A percentile compares a stretch with the other conserved stretches of the same genome.
Conservation (phyloP, 495 filamentous ascomycete species). For the Astrothelium subdiscretum region DNA sequence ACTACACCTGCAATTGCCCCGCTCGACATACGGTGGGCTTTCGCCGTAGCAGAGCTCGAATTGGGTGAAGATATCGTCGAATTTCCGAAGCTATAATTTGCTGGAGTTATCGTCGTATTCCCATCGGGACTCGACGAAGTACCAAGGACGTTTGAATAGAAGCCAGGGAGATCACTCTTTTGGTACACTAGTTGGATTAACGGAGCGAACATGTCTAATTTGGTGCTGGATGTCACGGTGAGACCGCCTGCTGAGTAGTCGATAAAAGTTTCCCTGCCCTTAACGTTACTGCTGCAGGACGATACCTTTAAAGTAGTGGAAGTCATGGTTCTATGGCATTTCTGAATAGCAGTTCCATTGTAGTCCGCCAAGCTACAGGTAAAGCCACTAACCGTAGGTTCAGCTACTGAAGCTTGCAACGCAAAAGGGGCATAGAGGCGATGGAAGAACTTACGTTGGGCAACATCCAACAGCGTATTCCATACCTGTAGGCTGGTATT, state of each 20-base stretch:
- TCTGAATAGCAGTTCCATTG: not conserved
- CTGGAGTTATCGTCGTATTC: not conserved
- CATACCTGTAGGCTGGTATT: not conserved
- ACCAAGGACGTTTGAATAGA: not conserved
- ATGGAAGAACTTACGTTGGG: not conserved
- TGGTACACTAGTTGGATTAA: not conserved
- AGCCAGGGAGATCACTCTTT: not conserved
- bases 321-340: not conserved
- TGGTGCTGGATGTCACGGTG: not conserved
- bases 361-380: not conserved
- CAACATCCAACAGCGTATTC: not conserved
- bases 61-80: not conserved
- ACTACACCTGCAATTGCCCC: not conserved
- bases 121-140: not conserved
- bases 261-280: too few relatives aligned
- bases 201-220: not conserved
- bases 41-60: not conserved
- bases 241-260: not conserved
- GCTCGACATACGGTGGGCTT: not conserved
- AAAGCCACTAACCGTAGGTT: not conserved
- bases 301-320: not conserved
- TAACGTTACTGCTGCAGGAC: not conserved
- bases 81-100: too few relatives aligned
- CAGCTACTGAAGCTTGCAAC: not conserved
- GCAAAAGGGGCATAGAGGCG: not conserved